phyloP scores from a whole-genome alignment of 2,329 filamentous ascomycete genomes.

The Paramyrothecium sp. region DNA sequence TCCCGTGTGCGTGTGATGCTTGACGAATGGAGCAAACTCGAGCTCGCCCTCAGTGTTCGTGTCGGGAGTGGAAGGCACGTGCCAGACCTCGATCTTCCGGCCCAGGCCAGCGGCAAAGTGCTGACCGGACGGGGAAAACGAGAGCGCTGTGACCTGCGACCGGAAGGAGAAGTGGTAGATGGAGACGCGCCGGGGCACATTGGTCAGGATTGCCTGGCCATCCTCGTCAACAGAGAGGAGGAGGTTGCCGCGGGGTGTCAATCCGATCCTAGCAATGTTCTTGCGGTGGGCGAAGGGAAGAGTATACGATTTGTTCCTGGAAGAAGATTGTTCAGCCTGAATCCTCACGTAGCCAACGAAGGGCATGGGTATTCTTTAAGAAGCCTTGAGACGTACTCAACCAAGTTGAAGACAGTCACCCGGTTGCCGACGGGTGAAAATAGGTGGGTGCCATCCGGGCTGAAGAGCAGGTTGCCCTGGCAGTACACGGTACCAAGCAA shows the following conservation, averaged over 20 bases:
- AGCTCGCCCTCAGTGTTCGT: constrained; percentile 75
- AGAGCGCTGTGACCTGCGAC: constrained; percentile 74
- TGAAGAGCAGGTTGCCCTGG: constrained; percentile 95
- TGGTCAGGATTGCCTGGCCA: constrained; percentile 89
- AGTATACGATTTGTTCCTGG: constrained; percentile 82
- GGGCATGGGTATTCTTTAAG: too few species aligned
- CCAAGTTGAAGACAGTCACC: constrained; percentile 92
- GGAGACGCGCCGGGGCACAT: constrained; percentile 79
- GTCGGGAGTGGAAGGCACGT: constrained; percentile 87
- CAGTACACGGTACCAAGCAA: constrained; percentile 97
- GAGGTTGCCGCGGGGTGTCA: constrained; percentile 88
- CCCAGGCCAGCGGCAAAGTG: constrained; percentile 90
- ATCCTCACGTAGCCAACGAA: too few species aligned
- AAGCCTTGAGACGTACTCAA: constrained; percentile 64
- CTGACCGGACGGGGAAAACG: constrained; percentile 87
- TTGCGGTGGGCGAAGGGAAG: constrained; percentile 89
- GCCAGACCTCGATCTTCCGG: constrained; percentile 90
- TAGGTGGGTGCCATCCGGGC: constrained; percentile 91
- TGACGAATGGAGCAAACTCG: constrained; percentile 92
- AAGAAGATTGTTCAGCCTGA: background rate
- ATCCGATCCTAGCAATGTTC: constrained; percentile 84
- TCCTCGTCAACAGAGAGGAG: constrained; percentile 92
- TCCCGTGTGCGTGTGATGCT: constrained; percentile 79
- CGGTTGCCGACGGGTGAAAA: constrained; percentile 96
- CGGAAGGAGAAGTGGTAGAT: constrained; percentile 97